Conservation (phyloP, 2,329 filamentous ascomycete genomes). For the Colletotrichum gigasporum region DNA sequence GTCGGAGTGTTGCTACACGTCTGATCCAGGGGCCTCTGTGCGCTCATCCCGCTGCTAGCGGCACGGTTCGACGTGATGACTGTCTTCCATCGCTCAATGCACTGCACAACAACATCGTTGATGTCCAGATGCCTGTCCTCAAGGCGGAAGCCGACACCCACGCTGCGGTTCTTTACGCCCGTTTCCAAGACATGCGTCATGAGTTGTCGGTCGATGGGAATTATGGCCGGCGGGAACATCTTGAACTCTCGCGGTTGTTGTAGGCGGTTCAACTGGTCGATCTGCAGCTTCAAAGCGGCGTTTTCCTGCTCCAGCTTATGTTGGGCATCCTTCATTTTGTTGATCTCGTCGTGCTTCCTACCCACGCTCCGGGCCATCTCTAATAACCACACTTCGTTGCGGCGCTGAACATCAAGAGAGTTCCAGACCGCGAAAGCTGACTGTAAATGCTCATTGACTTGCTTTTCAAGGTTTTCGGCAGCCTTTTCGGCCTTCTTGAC, state of each 20-base stretch:
- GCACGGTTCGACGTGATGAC: slow-evolving; percentile 64
- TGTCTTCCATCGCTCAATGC: slow-evolving; percentile 70
- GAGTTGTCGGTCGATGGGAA: slow-evolving; percentile 60
- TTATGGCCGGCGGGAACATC: slow-evolving; percentile 59
- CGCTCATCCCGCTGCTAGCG: slow-evolving; percentile 54
- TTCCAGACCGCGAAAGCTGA: slow-evolving; percentile 83
- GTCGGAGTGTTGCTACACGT: slow-evolving; percentile 26
- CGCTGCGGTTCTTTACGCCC: slow-evolving; percentile 47
- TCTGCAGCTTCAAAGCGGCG: slow-evolving; percentile 63
- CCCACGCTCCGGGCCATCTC: slow-evolving; percentile 70
- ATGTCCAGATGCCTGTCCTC: slow-evolving; percentile 64
- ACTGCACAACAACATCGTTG: slow-evolving; percentile 59
- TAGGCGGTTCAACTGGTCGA: slow-evolving; percentile 66
- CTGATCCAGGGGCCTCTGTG: slow-evolving; percentile 60
- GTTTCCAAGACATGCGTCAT: slow-evolving; percentile 58
- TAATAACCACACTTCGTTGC: slow-evolving; percentile 68
- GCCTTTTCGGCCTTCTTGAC: slow-evolving; percentile 58
- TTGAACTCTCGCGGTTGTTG: slow-evolving; percentile 70
- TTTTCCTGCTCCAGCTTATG: slow-evolving; percentile 65
- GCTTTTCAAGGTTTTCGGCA: slow-evolving; percentile 71
- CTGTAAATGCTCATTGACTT: slow-evolving; percentile 79
- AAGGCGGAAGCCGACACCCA: slow-evolving; percentile 55
- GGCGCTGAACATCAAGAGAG: slow-evolving; percentile 63
- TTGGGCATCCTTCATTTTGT: slow-evolving; percentile 60
- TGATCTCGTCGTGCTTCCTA: slow-evolving; percentile 63